Evolutionary conservation across 78 protist species (phyloP).

Genomic region (Dictyostelium brefeldianum): DNA sequence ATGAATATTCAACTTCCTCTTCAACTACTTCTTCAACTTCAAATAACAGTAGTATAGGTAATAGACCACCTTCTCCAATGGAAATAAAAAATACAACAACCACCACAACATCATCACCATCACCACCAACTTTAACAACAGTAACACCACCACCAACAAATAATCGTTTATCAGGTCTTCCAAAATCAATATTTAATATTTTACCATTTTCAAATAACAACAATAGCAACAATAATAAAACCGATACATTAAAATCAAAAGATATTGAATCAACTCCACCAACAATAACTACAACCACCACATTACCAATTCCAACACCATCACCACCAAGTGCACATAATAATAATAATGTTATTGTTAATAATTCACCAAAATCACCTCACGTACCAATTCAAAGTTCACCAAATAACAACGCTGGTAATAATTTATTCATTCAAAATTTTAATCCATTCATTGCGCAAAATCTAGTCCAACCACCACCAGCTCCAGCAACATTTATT

Average conservation of each 20-base stretch:
- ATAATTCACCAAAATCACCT: neutral
- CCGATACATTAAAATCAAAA: neutral
- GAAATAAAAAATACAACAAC: neutral
- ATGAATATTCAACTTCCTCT: constrained; percentile 17
- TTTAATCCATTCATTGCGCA: neutral
- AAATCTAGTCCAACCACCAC: neutral
- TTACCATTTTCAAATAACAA: neutral
- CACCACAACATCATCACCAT: neutral
- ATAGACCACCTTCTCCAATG: constrained; percentile 18
- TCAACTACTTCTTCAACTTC: constrained; percentile 13
- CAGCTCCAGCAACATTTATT: neutral
- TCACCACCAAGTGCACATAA: constrained; percentile 3
- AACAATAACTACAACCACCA: neutral
- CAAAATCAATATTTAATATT: constrained; percentile 8
- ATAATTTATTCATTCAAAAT: neutral
- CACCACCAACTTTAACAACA: neutral
- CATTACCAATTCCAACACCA: neutral
- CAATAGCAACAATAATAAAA: neutral
- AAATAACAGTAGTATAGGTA: neutral
- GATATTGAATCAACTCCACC: neutral
- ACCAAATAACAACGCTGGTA: constrained; percentile 10
- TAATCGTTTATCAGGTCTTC: constrained; percentile 18
- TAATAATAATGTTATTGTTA: too few species aligned
- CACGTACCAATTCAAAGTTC: neutral
- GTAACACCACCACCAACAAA: neutral